Conservation (phyloP, 306 rosid species). For the Acmispon strigosus region DNA sequence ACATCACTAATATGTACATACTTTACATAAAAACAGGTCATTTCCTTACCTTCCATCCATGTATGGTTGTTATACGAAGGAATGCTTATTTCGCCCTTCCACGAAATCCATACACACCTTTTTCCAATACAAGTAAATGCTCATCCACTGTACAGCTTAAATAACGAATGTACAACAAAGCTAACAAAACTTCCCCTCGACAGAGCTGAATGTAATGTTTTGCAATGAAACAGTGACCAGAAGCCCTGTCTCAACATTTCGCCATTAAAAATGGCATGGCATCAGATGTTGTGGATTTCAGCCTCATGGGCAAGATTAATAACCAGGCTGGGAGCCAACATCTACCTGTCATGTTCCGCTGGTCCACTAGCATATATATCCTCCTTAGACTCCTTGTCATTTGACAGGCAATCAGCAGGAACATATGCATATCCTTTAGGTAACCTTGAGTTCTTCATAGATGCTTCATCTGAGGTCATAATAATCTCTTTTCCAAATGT, state of each 20-base stretch:
- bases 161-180: slow-evolving; percentile 60
- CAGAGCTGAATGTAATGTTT: slow-evolving; percentile 26
- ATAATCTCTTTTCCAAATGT: slow-evolving; percentile 84
- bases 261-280: slow-evolving; percentile 25
- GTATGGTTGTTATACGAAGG: slow-evolving; percentile 28
- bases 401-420: slow-evolving; percentile 87
- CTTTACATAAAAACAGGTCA: slow-evolving; percentile 54
- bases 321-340: slow-evolving; percentile 7
- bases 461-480: slow-evolving; percentile 98
- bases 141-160: slow-evolving; percentile 73
- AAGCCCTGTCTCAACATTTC: slow-evolving; percentile 23
- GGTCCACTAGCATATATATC: slow-evolving; percentile 51
- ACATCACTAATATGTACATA: slow-evolving; percentile 38
- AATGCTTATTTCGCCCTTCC: slow-evolving; percentile 21
- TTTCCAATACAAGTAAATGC: slow-evolving; percentile 40
- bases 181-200: slow-evolving; percentile 40
- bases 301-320: slow-evolving; percentile 29
- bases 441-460: slow-evolving; percentile 75
- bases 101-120: slow-evolving; percentile 26
- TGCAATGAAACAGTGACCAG: slow-evolving; percentile 23
- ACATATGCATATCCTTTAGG: slow-evolving; percentile 97
- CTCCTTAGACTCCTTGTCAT: slow-evolving; percentile 64
- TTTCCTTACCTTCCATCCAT: slow-evolving; percentile 21
- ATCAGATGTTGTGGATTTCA: slow-evolving; percentile 12
- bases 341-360: slow-evolving; percentile 50